Conservation (phyloP, 495 filamentous ascomycete species). For the Penicillium soppii region DNA sequence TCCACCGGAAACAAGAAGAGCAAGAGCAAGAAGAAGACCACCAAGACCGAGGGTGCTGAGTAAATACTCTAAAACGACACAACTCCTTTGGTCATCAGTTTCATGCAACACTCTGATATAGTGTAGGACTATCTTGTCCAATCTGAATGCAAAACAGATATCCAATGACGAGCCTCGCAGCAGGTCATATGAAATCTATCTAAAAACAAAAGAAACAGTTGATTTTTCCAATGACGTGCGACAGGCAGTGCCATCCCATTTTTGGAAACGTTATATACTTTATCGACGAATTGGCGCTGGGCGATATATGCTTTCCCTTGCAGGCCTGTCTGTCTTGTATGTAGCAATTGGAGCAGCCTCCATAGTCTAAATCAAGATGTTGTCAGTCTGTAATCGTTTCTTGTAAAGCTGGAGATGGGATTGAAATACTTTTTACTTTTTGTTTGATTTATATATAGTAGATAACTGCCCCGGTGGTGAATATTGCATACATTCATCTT, state of each 20-base stretch:
- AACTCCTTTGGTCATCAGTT: constrained; percentile 3
- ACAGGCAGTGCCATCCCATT: constrained; percentile 6
- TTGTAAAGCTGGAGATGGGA: background rate
- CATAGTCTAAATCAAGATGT: constrained; percentile 8
- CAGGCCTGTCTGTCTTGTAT: constrained; percentile 5
- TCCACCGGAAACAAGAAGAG: constrained; percentile 72
- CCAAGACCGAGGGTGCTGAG: constrained; percentile 69
- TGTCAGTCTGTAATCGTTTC: constrained; percentile 3
- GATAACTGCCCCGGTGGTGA: no score
- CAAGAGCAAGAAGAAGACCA: constrained; percentile 82
- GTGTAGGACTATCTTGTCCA: constrained; percentile 8
- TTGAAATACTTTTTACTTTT: no score
- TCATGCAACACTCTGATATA: constrained; percentile 12
- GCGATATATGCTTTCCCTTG: background rate
- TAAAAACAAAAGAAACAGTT: constrained; percentile 13
- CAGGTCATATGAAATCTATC: constrained; percentile 16
- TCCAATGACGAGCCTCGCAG: constrained; percentile 22
- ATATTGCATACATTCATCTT: no score
- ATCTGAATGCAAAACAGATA: constrained; percentile 25
- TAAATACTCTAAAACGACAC: constrained; percentile 31
- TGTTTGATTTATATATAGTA: no score
- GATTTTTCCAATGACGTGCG: constrained; percentile 11
- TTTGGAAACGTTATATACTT: constrained; percentile 9
- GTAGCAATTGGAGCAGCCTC: constrained; percentile 9
- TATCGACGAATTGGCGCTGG: constrained; percentile 3